Conservation (phyloP, 2,329 filamentous ascomycete genomes). For the Neophaeococcomyces aloes region DNA sequence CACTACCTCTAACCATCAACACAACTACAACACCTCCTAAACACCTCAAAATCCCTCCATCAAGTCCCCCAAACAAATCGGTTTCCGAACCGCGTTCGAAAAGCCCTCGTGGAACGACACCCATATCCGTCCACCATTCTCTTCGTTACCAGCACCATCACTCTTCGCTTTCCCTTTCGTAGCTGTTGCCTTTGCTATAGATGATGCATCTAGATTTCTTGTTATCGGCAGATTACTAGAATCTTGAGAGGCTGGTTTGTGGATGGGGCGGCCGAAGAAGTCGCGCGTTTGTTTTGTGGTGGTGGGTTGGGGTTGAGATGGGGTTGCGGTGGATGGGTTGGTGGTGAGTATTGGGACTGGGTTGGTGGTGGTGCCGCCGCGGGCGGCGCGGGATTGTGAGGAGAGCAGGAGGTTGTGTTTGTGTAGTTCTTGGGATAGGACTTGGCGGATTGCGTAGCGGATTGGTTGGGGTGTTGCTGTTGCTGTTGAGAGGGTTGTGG, state of each 20-base stretch:
- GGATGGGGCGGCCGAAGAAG: conserved; percentile 71
- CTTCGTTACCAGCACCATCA: conserved; percentile 10
- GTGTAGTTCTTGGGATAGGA: conserved; percentile 79
- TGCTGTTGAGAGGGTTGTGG: conserved; percentile 29
- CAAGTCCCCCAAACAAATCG: conserved; percentile 70
- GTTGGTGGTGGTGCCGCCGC: conserved; percentile 23
- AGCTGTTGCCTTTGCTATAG: conserved; percentile 11
- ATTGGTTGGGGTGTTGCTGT: conserved; percentile 52
- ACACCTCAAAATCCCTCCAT: conserved; percentile 41
- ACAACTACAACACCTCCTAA: no score
- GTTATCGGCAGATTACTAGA: conserved; percentile 25
- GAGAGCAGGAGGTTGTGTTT: conserved; percentile 60
- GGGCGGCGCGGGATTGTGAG: conserved; percentile 53
- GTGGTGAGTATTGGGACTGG: neutral
- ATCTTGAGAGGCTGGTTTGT: conserved; percentile 7
- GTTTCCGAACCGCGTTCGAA: conserved; percentile 85
- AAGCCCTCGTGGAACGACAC: conserved; percentile 82
- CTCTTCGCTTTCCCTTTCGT: conserved; percentile 22
- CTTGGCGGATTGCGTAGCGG: conserved; percentile 86
- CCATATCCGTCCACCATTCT: conserved; percentile 58
- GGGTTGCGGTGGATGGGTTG: no score
- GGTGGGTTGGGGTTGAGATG: conserved; percentile 13
- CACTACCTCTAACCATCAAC: no score
- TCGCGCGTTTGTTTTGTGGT: conserved; percentile 53
- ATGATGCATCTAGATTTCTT: conserved; percentile 26